Evolutionary conservation across 345 rosid genomes (phyloP), one percentile per base, ranked within the genome.

Genomic region (Eucalyptus paniculata): DNA sequence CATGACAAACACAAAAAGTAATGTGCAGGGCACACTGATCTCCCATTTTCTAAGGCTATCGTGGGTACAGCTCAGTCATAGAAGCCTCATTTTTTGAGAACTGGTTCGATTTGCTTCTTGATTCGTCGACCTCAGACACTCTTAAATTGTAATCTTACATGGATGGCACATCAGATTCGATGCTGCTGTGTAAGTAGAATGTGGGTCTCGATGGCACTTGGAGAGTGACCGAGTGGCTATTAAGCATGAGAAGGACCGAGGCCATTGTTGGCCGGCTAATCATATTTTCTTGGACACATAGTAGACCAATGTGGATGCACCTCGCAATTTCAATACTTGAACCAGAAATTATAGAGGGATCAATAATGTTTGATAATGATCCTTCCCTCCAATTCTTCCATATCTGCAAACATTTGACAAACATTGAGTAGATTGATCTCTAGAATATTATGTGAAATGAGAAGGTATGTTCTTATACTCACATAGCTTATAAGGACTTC

Each of bases 371-470:
- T 26, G 81, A 8, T 14, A 86, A 51, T 8, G 88, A 65, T 16
- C 92, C 94, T 90, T 94, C 94, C 58, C 85, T 93, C 97, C 96
- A 96, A 65, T 90, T 89, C 87, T 85, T 93, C 97, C 97, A 96
- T 12, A 94, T 92, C 96, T 94, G 50, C 86, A 92, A 81, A 54
- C 50, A 69, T 21, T 12, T 37, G 40, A 26, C 16, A 72, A 40
- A 21, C 11, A 17, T 45, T 24, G 54, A 86, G 34, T 0, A 16
- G 14, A 26, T 60, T 28, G 34, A 86, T 86, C 5, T 44, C 28
- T 8, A 0, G 26, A 86, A 24, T 19, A 49, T 17, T 26, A 30
- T 67, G 89, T 26, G 54, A 21, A 45, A 32, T 23, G 2, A 28
- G 28, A 28, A 17, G 24, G 5, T 9, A 51, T 9, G 9, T n/a